These are phyloP conservation scores for Fonsecaea pedrosoi DNA, from an alignment of 2,329 filamentous ascomycete species.

Conservation along the genomic window DNA sequence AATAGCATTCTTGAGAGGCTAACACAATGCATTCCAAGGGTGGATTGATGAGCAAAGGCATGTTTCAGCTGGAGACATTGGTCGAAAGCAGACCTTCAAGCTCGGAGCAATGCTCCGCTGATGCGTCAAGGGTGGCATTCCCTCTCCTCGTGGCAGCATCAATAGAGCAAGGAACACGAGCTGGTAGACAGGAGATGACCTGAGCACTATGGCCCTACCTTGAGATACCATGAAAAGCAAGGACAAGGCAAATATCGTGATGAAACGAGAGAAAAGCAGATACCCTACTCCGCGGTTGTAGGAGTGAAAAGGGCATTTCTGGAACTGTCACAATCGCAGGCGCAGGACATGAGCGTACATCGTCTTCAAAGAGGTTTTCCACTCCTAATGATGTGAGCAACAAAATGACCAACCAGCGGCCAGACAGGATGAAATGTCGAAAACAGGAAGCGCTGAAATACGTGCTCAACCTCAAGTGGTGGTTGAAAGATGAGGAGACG, in stretches of 20 bases:
- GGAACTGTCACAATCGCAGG: neutral
- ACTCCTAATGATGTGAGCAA: neutral
- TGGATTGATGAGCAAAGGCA: slow-evolving; percentile 5
- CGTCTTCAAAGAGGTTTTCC: too few species aligned
- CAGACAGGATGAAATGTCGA: too few species aligned
- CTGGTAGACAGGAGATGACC: neutral
- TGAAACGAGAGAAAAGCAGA: neutral
- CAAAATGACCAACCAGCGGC: neutral
- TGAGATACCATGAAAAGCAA: neutral
- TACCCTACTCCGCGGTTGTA: neutral
- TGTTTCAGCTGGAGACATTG: slow-evolving; percentile 21
- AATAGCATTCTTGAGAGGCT: slow-evolving; percentile 21
- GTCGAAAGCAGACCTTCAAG: slow-evolving; percentile 5
- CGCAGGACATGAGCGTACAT: too few species aligned
- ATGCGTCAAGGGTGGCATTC: slow-evolving; percentile 15
- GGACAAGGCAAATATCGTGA: neutral
- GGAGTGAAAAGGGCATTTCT: neutral
- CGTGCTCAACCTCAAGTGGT: too few species aligned
- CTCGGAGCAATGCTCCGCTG: slow-evolving; percentile 6
- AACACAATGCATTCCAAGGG: slow-evolving; percentile 21
- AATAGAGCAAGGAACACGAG: slow-evolving; percentile 15
- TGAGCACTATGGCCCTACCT: neutral
- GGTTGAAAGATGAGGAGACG: neutral
- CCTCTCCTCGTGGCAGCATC: slow-evolving; percentile 18
- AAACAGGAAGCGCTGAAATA: too few species aligned